Evolutionary conservation across 441 rosid species (phyloP).

Genomic region (Arabidopsis lyrata): DNA sequence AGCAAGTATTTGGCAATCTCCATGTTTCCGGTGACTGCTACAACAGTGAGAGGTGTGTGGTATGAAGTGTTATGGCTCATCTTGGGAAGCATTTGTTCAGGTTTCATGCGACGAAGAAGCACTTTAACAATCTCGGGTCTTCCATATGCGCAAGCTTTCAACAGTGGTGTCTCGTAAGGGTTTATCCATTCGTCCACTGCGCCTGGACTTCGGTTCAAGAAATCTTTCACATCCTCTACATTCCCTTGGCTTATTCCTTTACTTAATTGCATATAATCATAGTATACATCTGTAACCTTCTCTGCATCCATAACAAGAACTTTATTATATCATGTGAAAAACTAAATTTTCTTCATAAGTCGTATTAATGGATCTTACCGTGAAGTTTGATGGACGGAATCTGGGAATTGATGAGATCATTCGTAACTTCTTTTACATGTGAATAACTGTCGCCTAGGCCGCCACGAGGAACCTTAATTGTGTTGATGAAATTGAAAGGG

Average conservation of each 20-base stretch:
- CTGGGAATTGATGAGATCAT: no score
- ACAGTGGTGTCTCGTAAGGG: slow-evolving; percentile 37
- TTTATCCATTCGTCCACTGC: slow-evolving; percentile 34
- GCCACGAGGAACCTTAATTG: no score
- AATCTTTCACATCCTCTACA: slow-evolving; percentile 28
- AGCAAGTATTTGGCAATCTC: slow-evolving; percentile 50
- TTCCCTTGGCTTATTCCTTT: slow-evolving; percentile 39
- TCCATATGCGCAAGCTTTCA: slow-evolving; percentile 44
- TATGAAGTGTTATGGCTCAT: slow-evolving; percentile 23
- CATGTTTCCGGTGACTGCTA: slow-evolving; percentile 50
- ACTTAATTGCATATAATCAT: slow-evolving; percentile 28
- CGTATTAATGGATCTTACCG: neutral
- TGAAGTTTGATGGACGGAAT: no score
- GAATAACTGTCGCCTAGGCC: no score
- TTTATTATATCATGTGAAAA: no score
- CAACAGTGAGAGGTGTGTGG: slow-evolving; percentile 52
- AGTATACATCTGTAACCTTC: slow-evolving; percentile 29
- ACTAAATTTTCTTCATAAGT: neutral
- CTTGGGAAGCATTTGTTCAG: slow-evolving; percentile 39
- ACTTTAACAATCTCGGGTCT: slow-evolving; percentile 37
- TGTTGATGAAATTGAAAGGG: no score
- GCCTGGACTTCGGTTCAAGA: slow-evolving; percentile 29
- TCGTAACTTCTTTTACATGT: no score
- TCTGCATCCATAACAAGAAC: slow-evolving; percentile 11
- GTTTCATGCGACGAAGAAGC: slow-evolving; percentile 37